Evolutionary conservation across 1,284 basidiomycete species (phyloP).

Genomic region (Phenoliferia sp.): DNA sequence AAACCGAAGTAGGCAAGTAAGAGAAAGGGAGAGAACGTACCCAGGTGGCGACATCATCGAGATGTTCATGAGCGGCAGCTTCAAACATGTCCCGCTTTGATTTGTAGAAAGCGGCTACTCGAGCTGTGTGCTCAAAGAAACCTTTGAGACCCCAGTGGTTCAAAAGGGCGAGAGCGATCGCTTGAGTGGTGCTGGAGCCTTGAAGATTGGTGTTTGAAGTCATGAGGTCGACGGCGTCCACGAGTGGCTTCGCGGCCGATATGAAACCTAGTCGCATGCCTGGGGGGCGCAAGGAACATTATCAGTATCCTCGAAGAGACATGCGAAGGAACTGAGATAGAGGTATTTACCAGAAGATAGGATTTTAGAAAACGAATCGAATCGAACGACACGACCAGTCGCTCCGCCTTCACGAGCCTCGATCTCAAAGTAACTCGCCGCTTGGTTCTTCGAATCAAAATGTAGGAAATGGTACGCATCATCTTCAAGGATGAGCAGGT

Average conservation of each 20-base stretch:
- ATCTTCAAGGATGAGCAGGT: conserved; percentile 82
- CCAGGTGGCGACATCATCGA: conserved; percentile 77
- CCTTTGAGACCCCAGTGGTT: conserved; percentile 62
- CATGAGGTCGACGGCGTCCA: conserved; percentile 68
- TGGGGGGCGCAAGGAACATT: neutral
- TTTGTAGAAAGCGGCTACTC: conserved; percentile 71
- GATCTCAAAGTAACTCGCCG: conserved; percentile 71
- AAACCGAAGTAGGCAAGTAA: neutral
- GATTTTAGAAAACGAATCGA: conserved; percentile 85
- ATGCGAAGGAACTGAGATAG: neutral
- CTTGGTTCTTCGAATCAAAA: conserved; percentile 51
- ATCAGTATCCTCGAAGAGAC: neutral
- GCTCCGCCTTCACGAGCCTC: conserved; percentile 48
- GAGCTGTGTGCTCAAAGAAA: conserved; percentile 65
- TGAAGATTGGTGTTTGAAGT: conserved; percentile 71
- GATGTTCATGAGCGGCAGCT: conserved; percentile 63
- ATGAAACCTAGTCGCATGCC: conserved; percentile 63
- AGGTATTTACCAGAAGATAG: conserved; percentile 61
- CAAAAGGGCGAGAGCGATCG: conserved; percentile 65
- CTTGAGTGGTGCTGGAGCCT: conserved; percentile 69
- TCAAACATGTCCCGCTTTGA: conserved; percentile 76
- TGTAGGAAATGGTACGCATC: conserved; percentile 72
- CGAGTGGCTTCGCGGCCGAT: conserved; percentile 67
- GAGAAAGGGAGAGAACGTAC: conserved; percentile 43
- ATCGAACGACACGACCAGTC: conserved; percentile 69